Base-by-base conservation (phyloP, 176 grass and related monocot species). In the Oropetium thomaeum region DNA sequence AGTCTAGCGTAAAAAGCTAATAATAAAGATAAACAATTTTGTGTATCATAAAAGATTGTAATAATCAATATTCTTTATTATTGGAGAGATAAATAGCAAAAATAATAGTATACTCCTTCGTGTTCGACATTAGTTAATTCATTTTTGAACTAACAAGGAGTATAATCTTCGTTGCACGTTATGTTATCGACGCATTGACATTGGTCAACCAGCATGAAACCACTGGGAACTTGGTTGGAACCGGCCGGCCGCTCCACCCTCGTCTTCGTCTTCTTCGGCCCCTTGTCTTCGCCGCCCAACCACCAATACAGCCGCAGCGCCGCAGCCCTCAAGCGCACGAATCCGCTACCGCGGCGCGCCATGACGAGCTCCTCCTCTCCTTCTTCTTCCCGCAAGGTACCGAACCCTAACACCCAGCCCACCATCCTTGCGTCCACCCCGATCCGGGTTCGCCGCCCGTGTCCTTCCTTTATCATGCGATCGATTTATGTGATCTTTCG, bases 341-440 rank as follows among this genome's bases (percentile, higher is more conserved):
- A 44, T 13, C 73, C 42, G 7, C 40, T 13, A 23, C 85, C 52
- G 40, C 64, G 16, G 31, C 63, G 16, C 43, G 20, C 75, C 80
- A 88, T 88, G 86, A 83, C 85, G 52, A 88, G 80, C 62, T 78
- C 85, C 26, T 61, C 62, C 39, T 35, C 85, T n/a, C 70, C 79
- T 22, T 51, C 82, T 32, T 69, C 85, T 17, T 73, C 85, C 34
- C 80, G 69, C 15, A 88, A 83, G 86, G 86, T 88, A 75, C 70
- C 41, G 22, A 83, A 69, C 69, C 80, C 85, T 83, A 79, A 29
- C 45, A n/a, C 12, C 7, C 14, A 12, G 42, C 25, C 29, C 17
- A 5, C 32, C 32, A 6, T 2, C 32, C 10, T 54, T 16, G 72
- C 11, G 79, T 69, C 84, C 9, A 14, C 26, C 44, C 69, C 38